Percentiles rank a stretch among this genome's conserved stretches.
Conservation (phyloP, 768 basidiomycete genomes). For the Boletus vinaceobasis region DNA sequence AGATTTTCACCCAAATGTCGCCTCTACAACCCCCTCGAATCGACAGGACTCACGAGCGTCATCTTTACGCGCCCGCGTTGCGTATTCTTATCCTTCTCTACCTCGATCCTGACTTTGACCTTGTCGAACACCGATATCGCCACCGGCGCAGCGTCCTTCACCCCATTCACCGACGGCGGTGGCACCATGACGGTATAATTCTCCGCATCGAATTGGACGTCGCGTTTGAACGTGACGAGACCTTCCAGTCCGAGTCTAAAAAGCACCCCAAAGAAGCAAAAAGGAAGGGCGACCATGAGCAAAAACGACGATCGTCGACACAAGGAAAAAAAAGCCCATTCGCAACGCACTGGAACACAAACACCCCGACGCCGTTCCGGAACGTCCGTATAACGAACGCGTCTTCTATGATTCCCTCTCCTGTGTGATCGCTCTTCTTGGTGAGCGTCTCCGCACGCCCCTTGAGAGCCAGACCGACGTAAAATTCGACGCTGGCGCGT, state of each 20-base stretch:
- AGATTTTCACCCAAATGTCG: neutral
- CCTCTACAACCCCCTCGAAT: conserved; percentile 43
- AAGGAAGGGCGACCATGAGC: neutral
- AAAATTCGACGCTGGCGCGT: conserved; percentile 95
- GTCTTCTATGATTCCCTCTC: conserved; percentile 60
- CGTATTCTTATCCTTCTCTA: conserved; percentile 94
- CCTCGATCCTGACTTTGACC: conserved; percentile 83
- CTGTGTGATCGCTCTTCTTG: conserved; percentile 27
- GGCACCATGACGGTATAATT: conserved; percentile 82
- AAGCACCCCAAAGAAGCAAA: neutral
- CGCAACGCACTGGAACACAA: conserved; percentile 78
- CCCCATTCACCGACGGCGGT: conserved; percentile 8
- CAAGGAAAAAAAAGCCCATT: neutral
- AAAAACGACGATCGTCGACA: neutral
- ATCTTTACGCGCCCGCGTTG: conserved; percentile 88
- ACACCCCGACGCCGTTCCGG: conserved; percentile 94
- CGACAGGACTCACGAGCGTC: conserved; percentile 66
- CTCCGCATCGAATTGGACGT: conserved; percentile 87
- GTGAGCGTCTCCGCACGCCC: conserved; percentile 45
- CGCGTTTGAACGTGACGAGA: conserved; percentile 88
- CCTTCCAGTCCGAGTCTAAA: conserved; percentile 89
- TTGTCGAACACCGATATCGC: conserved; percentile 91
- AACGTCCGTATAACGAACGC: conserved; percentile 94
- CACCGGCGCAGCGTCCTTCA: conserved; percentile 36
- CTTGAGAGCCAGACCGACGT: conserved; percentile 89